Base-by-base conservation (phyloP, 192 early-diverging fungal genomes). In the Coemansia sp. region DNA sequence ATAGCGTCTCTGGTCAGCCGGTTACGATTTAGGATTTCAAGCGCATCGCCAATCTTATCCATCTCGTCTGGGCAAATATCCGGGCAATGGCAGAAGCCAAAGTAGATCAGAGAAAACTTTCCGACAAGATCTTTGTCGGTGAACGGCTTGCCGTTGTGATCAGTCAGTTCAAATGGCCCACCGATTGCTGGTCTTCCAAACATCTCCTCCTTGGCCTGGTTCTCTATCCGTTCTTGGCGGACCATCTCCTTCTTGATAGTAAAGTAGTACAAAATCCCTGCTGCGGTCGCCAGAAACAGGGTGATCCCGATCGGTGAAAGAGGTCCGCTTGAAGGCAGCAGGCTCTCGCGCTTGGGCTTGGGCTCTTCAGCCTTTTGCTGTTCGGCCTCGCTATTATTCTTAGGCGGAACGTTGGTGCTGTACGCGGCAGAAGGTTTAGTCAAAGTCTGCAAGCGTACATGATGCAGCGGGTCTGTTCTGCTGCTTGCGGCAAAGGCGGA, bases 81-180 rank as follows among this genome's bases (percentile, higher is more conserved):
- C 2, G 97, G 97, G 69, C 97, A 99, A 73, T 97, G 91, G 25
- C 94, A 96, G 80, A 97, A 99, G n/a, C 97, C 97, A 86, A 99
- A 99, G 79, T 99, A 99, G 8, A 98, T 75, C 56, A 99, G 75
- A 76, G 87, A 85, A 67, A 85, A 98, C 38, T 87, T 87, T 23
- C 93, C 97, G 21, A 80, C 80, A 37, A 54, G 53, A 41, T 42
- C 27, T 39, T 41, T 18, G 18, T 54, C 34, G 38, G 19, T 41
- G 64, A 92, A 91, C 55, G 89, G 83, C 49, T 87, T 68, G 15
- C 92, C 92, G 45, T 91, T 68, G 43, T 89, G 86, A 67, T 99
- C 86, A 5, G 89, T 88, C 45, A 99, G 78, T 15, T 82, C 82
- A 61, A 94, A 99, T 2, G 92, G 86, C 0, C 93, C 94, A 1